Percentiles rank a stretch among this genome's conserved stretches.
Conservation (phyloP, 2,329 filamentous ascomycete species). For the Fusarium sp. region DNA sequence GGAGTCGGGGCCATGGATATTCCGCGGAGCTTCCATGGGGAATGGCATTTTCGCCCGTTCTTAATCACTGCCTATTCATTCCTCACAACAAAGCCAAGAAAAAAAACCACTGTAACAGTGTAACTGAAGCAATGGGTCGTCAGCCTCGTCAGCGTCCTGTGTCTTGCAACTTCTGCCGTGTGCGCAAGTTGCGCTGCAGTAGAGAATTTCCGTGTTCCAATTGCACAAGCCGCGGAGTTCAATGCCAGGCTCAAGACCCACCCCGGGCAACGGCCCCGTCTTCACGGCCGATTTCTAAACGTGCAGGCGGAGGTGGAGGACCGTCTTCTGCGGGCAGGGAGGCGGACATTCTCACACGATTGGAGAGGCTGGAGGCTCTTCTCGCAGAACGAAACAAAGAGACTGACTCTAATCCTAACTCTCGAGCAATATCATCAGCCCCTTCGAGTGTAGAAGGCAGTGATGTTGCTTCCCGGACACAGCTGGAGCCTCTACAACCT, state of each 20-base stretch:
- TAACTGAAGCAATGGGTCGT: conserved; percentile 40
- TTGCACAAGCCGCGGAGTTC: conserved; percentile 49
- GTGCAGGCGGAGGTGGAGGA: background rate
- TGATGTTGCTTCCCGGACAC: background rate
- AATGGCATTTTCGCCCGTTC: background rate
- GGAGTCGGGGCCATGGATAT: conserved; percentile 27
- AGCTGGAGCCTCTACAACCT: conserved; percentile 8
- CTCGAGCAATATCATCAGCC: background rate
- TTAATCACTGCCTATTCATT: conserved; percentile 15
- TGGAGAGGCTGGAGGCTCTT: conserved; percentile 43
- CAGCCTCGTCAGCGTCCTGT: conserved; percentile 49
- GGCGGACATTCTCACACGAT: conserved; percentile 32
- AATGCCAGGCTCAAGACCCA: conserved; percentile 43
- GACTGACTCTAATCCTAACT: conserved; percentile 2
- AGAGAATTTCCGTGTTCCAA: conserved; percentile 50
- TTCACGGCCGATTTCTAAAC: conserved; percentile 19
- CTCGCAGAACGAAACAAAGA: conserved; percentile 34
- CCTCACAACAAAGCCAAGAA: conserved; percentile 1
- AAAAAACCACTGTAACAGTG: background rate
- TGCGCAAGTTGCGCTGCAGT: conserved; percentile 51
- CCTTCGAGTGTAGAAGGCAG: conserved; percentile 6
- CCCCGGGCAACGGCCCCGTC: conserved; percentile 23
- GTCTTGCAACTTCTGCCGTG: conserved; percentile 49
- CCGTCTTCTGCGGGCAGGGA: conserved; percentile 10
- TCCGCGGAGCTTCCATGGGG: conserved; percentile 41